phyloP scores from a whole-genome alignment of 2,329 filamentous ascomycete genomes.

The Endoconidiophora laricicola region DNA sequence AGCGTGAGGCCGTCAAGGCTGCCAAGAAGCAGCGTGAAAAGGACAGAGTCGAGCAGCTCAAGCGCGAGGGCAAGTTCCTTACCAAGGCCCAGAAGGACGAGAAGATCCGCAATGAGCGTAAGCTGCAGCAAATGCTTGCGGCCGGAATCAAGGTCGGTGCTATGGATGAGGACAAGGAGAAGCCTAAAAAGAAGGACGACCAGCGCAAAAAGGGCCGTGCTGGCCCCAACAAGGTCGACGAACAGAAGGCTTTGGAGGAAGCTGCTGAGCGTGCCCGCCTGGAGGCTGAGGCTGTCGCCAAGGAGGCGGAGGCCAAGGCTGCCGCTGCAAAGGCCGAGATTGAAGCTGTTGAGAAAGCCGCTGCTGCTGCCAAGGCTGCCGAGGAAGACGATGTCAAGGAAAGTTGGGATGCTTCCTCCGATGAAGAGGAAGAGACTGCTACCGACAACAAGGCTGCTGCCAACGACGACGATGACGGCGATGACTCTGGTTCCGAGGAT shows the following conservation, averaged over 20 bases:
- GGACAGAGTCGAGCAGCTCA: conserved; percentile 71
- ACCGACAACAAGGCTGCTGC: conserved; percentile 23
- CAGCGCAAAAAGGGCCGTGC: conserved; percentile 59
- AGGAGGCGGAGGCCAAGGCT: conserved; percentile 45
- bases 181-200: conserved; percentile 59
- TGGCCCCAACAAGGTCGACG: conserved; percentile 33
- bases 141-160: conserved; percentile 58
- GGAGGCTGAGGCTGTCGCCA: conserved; percentile 51
- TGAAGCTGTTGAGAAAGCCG: conserved; percentile 36
- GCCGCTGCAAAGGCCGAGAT: conserved; percentile 38
- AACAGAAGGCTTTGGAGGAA: conserved; percentile 62
- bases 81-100: conserved; percentile 76
- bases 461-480: conserved; percentile 19
- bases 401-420: conserved; percentile 80
- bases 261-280: conserved; percentile 53
- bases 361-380: conserved; percentile 40
- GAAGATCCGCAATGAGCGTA: conserved; percentile 61
- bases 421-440: conserved; percentile 40
- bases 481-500: conserved; percentile 39
- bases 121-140: conserved; percentile 71
- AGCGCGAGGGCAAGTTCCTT: conserved; percentile 74
- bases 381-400: conserved; percentile 74
- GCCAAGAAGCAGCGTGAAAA: conserved; percentile 75
- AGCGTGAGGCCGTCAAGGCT: conserved; percentile 55
- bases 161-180: conserved; percentile 27